Base-by-base conservation (phyloP, 2,329 filamentous ascomycete genomes). In the Chrysosporium keratinophilum region DNA sequence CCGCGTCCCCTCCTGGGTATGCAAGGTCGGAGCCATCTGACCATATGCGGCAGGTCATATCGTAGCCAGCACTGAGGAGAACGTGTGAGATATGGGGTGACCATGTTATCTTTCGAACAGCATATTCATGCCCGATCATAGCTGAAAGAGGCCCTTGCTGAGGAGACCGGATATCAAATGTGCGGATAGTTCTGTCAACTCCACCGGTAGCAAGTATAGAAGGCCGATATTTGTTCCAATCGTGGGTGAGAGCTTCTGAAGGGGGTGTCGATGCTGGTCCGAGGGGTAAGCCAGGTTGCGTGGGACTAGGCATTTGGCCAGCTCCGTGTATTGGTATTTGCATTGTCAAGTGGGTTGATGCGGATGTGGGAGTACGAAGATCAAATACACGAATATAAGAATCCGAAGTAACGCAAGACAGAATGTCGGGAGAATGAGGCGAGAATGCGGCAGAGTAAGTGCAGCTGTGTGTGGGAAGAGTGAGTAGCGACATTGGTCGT, bases 151-250 rank as follows among this genome's bases (percentile, higher is more conserved):
- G 88, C 0, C 88, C 88, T 4, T 77, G 81, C 4, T 77, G 73
- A 0, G 88, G 85, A 62, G 82, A 85, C 42, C 93, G 79, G 44
- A 96, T 84, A 68, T 98, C 93, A 64, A 97, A 97, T 0, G 87
- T 93, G 46, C 93, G 83, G 57, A 98, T 84, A 15, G 85, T 74
- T 52, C 87, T 80, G 69, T 98, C 93, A 2, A 97, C 93, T 52
- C 93, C 91, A 1, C 82, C 93, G 0, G 88, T 88, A 0, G 93
- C 93, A 52, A 98, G 75, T 23, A 96, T 76, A 0, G 83, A 85
- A 60, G 89, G 82, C 39, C 86, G 81, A 72, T 98, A 98, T 71
- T 98, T 98, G 74, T 98, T 98, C 93, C 93, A 98, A 70, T 98
- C 93, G 71, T 97, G 93, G 0, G 90, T 95, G 33, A 98, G 78